Conservation (phyloP, 495 filamentous ascomycete species). For the Glonium stellatum region DNA sequence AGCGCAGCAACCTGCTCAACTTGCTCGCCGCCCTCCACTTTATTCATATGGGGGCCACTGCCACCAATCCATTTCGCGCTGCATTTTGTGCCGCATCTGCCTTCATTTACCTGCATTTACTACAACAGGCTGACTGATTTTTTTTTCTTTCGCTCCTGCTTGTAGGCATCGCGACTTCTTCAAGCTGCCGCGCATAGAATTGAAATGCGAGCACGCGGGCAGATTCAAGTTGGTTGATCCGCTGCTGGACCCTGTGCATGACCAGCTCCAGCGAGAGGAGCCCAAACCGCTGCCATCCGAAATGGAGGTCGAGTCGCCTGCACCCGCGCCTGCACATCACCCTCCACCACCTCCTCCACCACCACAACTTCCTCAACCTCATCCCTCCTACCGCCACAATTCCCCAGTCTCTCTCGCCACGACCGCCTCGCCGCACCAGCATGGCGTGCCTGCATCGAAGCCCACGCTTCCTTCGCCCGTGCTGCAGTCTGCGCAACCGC, state of each 20-base stretch:
- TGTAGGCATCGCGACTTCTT: constrained; percentile 25
- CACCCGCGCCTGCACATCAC: not conserved
- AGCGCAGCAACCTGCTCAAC: constrained; percentile 14
- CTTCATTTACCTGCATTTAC: no score
- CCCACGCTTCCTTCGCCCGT: not conserved
- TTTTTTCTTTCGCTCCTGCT: not conserved
- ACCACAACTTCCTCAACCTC: not conserved
- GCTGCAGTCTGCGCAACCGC: not conserved
- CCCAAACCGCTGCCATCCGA: not conserved
- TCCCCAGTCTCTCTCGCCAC: constrained; percentile 12
- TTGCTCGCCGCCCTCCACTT: no score
- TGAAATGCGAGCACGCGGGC: constrained; percentile 19
- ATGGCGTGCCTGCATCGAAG: not conserved
- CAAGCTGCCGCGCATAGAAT: constrained; percentile 23
- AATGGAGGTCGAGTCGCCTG: not conserved
- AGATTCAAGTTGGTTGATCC: not conserved
- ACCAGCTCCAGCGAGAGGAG: not conserved
- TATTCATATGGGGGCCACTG: no score
- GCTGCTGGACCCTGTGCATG: not conserved
- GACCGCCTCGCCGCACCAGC: constrained; percentile 9
- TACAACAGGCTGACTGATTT: no score
- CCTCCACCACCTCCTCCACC: not conserved
- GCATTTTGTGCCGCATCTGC: no score
- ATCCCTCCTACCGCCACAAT: not conserved
- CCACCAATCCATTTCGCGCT: no score